A percentile compares a stretch with the other conserved stretches of the same genome.
Conservation (phyloP, 1,139 yeast genomes). For the Hemisphaericaspora subhashii region DNA sequence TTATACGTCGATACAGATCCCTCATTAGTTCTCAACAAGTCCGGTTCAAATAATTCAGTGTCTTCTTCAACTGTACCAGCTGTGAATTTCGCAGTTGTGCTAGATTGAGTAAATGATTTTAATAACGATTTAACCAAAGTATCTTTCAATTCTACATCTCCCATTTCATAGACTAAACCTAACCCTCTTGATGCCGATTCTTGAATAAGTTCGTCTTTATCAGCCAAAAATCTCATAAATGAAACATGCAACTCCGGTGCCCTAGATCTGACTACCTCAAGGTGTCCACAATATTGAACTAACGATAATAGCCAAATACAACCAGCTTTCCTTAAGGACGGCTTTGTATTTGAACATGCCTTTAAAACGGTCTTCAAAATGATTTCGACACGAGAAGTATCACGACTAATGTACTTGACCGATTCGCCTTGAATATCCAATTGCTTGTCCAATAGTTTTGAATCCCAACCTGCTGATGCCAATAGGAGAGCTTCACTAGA, state of each 20-base stretch:
- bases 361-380: conserved; percentile 50
- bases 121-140: conserved; percentile 73
- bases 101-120: conserved; percentile 73
- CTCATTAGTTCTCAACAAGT: conserved; percentile 74
- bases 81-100: conserved; percentile 47
- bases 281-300: conserved; percentile 68
- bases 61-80: conserved; percentile 77
- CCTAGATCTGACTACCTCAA: conserved; percentile 39
- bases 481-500: conserved; percentile 84
- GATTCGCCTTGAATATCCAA: conserved; percentile 49
- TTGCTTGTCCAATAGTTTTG: conserved; percentile 51
- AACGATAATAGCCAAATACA: conserved; percentile 86
- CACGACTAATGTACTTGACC: conserved; percentile 18
- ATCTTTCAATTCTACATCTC: conserved; percentile 68
- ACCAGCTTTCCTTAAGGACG: conserved; percentile 69
- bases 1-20: conserved; percentile 88
- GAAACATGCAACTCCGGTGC: conserved; percentile 64
- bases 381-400: conserved; percentile 26
- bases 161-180: conserved; percentile 76
- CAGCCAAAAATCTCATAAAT: conserved; percentile 75
- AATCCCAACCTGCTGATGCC: conserved; percentile 74
- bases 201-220: conserved; percentile 80
- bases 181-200: conserved; percentile 92
- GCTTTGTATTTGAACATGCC: conserved; percentile 66
- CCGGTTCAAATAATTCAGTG: conserved; percentile 84